These are phyloP conservation scores for Eucalyptus pumila DNA, from an alignment of 345 rosid species.

Conservation along the genomic window DNA sequence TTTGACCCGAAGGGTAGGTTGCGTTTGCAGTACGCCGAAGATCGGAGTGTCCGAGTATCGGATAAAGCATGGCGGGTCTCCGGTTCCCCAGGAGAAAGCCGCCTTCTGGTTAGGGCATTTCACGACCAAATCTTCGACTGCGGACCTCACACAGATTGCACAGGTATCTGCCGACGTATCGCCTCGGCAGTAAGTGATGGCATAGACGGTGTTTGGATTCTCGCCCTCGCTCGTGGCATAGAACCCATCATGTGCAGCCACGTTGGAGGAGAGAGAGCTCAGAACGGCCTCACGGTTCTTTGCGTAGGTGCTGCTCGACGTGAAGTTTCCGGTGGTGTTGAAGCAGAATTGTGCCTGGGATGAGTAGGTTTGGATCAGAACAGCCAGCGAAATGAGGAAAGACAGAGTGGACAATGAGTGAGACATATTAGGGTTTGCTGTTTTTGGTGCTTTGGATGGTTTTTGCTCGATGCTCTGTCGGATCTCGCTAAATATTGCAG, in stretches of 20 bases:
- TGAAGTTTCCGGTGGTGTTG: no score
- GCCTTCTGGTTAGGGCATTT: slow-evolving; percentile 24
- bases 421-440: no score
- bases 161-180: slow-evolving; percentile 9
- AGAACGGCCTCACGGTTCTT: not conserved
- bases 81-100: slow-evolving; percentile 7
- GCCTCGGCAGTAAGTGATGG: slow-evolving; percentile 16
- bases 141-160: not conserved
- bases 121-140: not conserved
- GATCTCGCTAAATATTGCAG: no score
- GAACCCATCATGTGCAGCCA: not conserved
- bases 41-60: not conserved
- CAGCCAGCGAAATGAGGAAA: no score
- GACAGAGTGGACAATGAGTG: no score
- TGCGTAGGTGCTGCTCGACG: slow-evolving; percentile 1
- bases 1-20: not conserved
- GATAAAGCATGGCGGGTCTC: slow-evolving; percentile 10
- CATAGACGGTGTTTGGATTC: not conserved
- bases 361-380: no score
- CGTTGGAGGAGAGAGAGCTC: not conserved
- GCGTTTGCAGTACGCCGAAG: slow-evolving; percentile 6
- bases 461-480: no score
- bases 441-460: no score
- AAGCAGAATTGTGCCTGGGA: no score
- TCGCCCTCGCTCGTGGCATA: not conserved